Evolutionary conservation across 139 green algal genomes (phyloP).

Genomic region (Raphidocelis subcapitata): DNA sequence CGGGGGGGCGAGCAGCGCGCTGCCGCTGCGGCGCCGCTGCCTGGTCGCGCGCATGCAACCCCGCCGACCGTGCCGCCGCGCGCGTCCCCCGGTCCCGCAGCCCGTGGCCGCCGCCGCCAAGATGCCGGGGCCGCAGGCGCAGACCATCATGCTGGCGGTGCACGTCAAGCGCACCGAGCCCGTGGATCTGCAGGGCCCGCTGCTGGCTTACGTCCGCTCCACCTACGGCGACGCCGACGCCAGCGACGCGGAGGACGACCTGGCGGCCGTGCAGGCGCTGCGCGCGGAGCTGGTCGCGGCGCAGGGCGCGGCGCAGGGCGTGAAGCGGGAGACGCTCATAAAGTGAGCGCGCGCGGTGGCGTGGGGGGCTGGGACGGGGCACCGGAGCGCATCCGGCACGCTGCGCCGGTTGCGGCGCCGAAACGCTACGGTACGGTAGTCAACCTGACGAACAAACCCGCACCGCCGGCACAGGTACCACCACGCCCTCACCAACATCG

Average conservation of each 20-base stretch:
- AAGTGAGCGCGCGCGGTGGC: slow-evolving; percentile 41
- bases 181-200: slow-evolving; percentile 66
- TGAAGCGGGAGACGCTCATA: slow-evolving; percentile 54
- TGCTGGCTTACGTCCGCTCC: slow-evolving; percentile 61
- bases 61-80: background rate
- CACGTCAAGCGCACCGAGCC: slow-evolving; percentile 77
- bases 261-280: slow-evolving; percentile 59
- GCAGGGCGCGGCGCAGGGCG: slow-evolving; percentile 37
- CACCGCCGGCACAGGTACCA: slow-evolving; percentile 70
- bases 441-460: background rate
- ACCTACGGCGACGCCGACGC: slow-evolving; percentile 62
- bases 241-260: slow-evolving; percentile 67
- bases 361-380: no score
- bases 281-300: slow-evolving; percentile 48
- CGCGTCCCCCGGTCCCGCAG: background rate
- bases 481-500: slow-evolving; percentile 75
- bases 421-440: background rate
- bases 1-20: background rate
- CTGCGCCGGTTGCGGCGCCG: background rate
- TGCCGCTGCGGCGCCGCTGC: no score
- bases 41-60: background rate
- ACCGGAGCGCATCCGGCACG: no score
- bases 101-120: background rate
- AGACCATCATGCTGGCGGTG: slow-evolving; percentile 61
- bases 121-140: slow-evolving; percentile 34